Evolutionary conservation across 164 flowering plant genomes (phyloP).

Genomic region (Litsea cubeba): DNA sequence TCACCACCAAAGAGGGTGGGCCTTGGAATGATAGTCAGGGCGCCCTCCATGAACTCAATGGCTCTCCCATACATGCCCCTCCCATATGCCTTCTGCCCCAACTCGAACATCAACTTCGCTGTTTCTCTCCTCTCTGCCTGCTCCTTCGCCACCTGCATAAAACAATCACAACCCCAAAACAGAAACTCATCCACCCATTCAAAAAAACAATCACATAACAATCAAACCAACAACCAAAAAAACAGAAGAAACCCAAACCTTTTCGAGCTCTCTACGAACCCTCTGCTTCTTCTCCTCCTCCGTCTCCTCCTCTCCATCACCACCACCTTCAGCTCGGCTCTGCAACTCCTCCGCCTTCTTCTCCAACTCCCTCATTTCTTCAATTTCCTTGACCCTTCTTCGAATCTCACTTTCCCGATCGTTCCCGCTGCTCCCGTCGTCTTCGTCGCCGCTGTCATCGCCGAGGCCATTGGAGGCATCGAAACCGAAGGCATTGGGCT

Average conservation of each 20-base stretch:
- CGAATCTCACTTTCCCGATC: slow-evolving; percentile 78
- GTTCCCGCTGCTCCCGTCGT: slow-evolving; percentile 21
- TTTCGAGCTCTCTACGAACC: slow-evolving; percentile 82
- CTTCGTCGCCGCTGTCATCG: slow-evolving; percentile 55
- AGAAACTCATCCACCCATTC: neutral
- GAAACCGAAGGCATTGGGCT: slow-evolving; percentile 47
- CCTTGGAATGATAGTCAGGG: slow-evolving; percentile 85
- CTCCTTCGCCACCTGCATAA: slow-evolving; percentile 78
- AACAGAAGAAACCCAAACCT: slow-evolving; percentile 36
- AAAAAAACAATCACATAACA: too few relatives aligned
- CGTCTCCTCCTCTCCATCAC: slow-evolving; percentile 35
- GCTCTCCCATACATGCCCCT: slow-evolving; percentile 82
- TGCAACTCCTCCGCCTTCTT: slow-evolving; percentile 84
- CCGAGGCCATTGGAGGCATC: slow-evolving; percentile 37
- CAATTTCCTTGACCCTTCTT: slow-evolving; percentile 71
- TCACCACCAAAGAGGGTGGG: slow-evolving; percentile 92
- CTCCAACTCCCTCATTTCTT: slow-evolving; percentile 87
- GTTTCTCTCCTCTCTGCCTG: slow-evolving; percentile 84
- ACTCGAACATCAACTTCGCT: slow-evolving; percentile 82
- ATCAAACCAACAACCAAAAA: neutral
- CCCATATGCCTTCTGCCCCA: slow-evolving; percentile 95
- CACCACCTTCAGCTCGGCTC: slow-evolving; percentile 34
- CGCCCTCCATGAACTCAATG: slow-evolving; percentile 84
- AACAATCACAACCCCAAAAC: neutral
- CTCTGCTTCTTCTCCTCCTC: slow-evolving; percentile 82